Evolutionary conservation across 2,329 filamentous ascomycete species (phyloP), one percentile per base, ranked within the genome.

Genomic region (Fusarium mangiferae): DNA sequence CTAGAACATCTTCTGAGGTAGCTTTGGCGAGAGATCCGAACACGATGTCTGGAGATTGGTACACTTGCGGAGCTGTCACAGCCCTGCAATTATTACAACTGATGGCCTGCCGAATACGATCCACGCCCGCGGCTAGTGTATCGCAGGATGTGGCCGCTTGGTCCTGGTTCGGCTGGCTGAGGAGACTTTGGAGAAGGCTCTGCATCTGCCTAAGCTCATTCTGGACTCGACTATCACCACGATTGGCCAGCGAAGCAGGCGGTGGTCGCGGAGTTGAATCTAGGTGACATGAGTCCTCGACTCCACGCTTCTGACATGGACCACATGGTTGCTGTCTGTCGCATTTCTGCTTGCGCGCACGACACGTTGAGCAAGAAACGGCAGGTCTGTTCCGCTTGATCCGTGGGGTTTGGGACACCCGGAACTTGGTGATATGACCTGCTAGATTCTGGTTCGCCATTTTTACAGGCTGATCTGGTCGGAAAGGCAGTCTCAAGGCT

Each of bases 181-280:
- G 22, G 18, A 66, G 49, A n/a, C 24, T 33, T 26, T 66, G 61
- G 8, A 66, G 30, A 13, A 49, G 36, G 15, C 26, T 44, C 18
- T 65, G 64, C 68, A 72, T 72, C 36, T 72, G 63, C 12, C 44
- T 51, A n/a, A 72, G 54, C 39, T 72, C 69, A 48, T 45, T 36
- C 30, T 44, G 48, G 9, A 72, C 22, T 28, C 15, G 38, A 22
- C 7, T 35, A 15, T 52, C 44, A 17, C 22, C 22, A 26, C 39
- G 14, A 26, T 17, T 28, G 3, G 5, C 12, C 33, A 42, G 13
- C 7, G 28, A n/a, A 41, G 28, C 6, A 6, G 17, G 17, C 3
- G 14, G 1, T 1, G 33, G n/a, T 20, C 26, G 44, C 2, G 38
- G 4, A 7, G 17, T 17, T 8, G 44, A 10, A 6, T 45, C 68